phyloP scores from a whole-genome alignment of 257 asterid genomes.

The Buddleja alternifolia region DNA sequence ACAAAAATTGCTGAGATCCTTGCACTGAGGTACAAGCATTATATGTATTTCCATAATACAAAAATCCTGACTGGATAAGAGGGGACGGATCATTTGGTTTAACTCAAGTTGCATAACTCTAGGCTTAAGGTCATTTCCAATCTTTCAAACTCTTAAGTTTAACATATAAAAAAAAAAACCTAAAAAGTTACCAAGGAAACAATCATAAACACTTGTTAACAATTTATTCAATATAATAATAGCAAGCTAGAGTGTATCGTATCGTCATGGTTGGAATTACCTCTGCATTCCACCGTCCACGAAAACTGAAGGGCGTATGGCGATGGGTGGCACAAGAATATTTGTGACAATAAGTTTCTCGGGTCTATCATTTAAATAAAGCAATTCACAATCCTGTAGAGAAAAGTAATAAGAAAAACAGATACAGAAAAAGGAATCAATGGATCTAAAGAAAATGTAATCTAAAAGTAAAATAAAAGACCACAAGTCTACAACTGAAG shows the following conservation, averaged over 20 bases:
- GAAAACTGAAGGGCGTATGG: constrained; percentile 94
- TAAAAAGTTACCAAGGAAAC: neutral
- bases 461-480: neutral
- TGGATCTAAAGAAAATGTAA: constrained; percentile 13
- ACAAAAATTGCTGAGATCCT: neutral
- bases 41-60: neutral
- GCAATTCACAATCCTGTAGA: constrained; percentile 88
- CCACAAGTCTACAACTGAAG: neutral
- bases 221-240: constrained; percentile 5
- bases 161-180: constrained; percentile 4
- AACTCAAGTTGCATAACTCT: neutral
- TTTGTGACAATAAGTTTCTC: constrained; percentile 78
- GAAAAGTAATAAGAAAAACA: neutral
- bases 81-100: neutral
- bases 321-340: constrained; percentile 85
- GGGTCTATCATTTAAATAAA: constrained; percentile 79
- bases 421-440: constrained; percentile 17
- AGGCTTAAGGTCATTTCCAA: neutral
- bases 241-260: constrained; percentile 14
- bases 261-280: constrained; percentile 37
- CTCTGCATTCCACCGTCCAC: constrained; percentile 87
- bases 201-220: neutral
- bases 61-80: neutral
- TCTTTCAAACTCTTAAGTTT: neutral
- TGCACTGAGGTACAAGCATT: constrained; percentile 20